Evolutionary conservation across 176 grass and related monocot genomes (phyloP).

Genomic region (Triticum urartu): DNA sequence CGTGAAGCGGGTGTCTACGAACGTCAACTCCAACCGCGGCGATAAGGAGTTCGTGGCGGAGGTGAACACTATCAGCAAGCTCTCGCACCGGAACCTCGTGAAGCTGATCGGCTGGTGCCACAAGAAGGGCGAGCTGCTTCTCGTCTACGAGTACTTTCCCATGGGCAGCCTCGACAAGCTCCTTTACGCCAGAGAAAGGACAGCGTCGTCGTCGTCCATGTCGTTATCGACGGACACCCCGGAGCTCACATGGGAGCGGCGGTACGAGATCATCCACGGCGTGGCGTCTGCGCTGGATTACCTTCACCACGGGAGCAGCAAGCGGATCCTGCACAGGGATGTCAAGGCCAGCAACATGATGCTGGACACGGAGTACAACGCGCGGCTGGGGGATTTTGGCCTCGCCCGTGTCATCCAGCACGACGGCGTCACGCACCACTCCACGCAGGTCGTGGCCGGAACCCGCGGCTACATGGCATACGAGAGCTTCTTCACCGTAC

Average conservation of each 20-base stretch:
- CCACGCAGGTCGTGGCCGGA: conserved; percentile 43
- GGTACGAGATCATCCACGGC: conserved; percentile 42
- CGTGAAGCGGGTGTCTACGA: too few relatives aligned
- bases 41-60: too few relatives aligned
- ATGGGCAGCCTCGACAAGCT: too few relatives aligned
- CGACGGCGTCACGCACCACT: conserved; percentile 53
- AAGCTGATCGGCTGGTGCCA: too few relatives aligned
- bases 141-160: too few relatives aligned
- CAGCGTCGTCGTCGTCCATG: neutral
- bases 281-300: conserved; percentile 55
- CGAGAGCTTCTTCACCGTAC: conserved; percentile 65
- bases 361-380: conserved; percentile 46
- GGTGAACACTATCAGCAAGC: too few relatives aligned
- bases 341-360: conserved; percentile 70
- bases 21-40: too few relatives aligned
- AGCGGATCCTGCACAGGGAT: conserved; percentile 47
- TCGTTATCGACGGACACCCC: neutral
- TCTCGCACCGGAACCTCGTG: too few relatives aligned
- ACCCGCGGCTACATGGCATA: conserved; percentile 53
- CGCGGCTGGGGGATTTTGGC: conserved; percentile 56
- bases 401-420: conserved; percentile 48
- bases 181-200: too few relatives aligned
- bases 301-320: conserved; percentile 63
- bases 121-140: too few relatives aligned
- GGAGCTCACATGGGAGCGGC: conserved; percentile 46